These are phyloP conservation scores for Termitomyces sp. DNA, from an alignment of 768 basidiomycete genomes.

Conservation along the genomic window DNA sequence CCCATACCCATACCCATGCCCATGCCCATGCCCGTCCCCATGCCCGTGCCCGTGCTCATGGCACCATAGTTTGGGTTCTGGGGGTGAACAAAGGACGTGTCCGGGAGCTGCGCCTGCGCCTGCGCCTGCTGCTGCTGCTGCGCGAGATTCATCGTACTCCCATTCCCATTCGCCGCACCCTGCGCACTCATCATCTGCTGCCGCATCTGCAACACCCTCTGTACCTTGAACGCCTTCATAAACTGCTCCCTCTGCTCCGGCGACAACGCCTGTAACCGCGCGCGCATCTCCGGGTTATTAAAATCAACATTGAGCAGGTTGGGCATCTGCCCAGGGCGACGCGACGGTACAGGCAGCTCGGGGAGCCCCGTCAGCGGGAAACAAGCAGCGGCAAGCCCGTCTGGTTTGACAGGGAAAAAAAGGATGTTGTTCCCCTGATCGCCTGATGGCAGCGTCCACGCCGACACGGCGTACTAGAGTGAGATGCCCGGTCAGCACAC, in stretches of 20 bases:
- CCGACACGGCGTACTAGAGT: slow-evolving; percentile 32
- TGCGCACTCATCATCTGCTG: slow-evolving; percentile 7
- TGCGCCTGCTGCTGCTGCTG: slow-evolving; percentile 18
- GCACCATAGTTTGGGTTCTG: slow-evolving; percentile 8
- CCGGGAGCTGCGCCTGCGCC: slow-evolving; percentile 14
- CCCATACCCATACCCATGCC: too few relatives aligned
- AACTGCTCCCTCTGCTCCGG: slow-evolving; percentile 20
- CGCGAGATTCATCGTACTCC: not conserved
- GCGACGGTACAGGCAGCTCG: slow-evolving; percentile 22
- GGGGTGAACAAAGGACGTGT: slow-evolving; percentile 4
- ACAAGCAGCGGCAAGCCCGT: slow-evolving; percentile 24
- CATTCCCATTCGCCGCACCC: not conserved
- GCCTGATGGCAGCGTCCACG: slow-evolving; percentile 30
- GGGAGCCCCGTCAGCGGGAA: slow-evolving; percentile 37
- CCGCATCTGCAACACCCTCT: not conserved
- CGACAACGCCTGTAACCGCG: slow-evolving; percentile 18
- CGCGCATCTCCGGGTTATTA: slow-evolving; percentile 11
- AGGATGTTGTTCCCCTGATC: slow-evolving; percentile 29
- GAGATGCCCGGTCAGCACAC: not conserved
- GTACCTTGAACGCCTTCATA: slow-evolving; percentile 14
- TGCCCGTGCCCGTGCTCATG: too few relatives aligned
- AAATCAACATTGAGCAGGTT: slow-evolving; percentile 6
- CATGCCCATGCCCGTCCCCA: too few relatives aligned
- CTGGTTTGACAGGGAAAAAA: slow-evolving; percentile 26
- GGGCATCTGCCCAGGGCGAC: not conserved